Evolutionary conservation across 2,329 filamentous ascomycete species (phyloP).

Genomic region (Colletotrichum simmondsii): DNA sequence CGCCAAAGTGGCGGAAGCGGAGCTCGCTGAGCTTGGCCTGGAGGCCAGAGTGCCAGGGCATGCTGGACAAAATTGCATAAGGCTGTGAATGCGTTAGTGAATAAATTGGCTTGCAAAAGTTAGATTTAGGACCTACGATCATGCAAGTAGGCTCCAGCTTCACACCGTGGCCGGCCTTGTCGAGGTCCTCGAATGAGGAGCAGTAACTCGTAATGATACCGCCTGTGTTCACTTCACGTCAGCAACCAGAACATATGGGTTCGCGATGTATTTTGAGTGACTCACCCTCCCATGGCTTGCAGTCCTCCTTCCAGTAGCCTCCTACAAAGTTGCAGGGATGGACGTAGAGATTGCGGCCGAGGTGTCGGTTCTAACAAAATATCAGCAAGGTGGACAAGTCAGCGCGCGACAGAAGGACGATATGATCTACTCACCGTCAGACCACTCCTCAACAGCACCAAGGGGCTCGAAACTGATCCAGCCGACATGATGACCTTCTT

Average conservation of each 20-base stretch:
- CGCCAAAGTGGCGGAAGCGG: conserved; percentile 75
- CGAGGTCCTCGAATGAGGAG: conserved; percentile 82
- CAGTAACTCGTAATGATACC: conserved; percentile 84
- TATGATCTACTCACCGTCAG: conserved; percentile 64
- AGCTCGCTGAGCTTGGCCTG: conserved; percentile 79
- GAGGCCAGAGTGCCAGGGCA: conserved; percentile 75
- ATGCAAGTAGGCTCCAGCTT: conserved; percentile 85
- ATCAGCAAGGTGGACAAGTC: conserved; percentile 35
- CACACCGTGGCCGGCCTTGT: conserved; percentile 81
- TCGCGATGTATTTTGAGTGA: neutral
- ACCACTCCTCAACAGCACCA: conserved; percentile 82
- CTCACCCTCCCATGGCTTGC: conserved; percentile 73
- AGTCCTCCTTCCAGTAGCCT: conserved; percentile 76
- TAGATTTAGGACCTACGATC: conserved; percentile 56
- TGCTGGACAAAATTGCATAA: conserved; percentile 67
- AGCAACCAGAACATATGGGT: neutral
- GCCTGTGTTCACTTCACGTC: conserved; percentile 56
- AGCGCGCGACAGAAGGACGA: neutral
- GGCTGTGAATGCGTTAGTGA: conserved; percentile 60
- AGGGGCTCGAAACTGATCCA: conserved; percentile 80
- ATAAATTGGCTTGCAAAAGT: neutral
- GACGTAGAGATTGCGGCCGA: conserved; percentile 84
- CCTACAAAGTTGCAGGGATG: conserved; percentile 75
- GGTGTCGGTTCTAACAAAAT: conserved; percentile 72
- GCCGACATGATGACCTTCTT: conserved; percentile 84